A percentile compares a stretch with the other conserved stretches of the same genome.
Evolutionary conservation across 1,139 yeast species (phyloP).

Genomic region (Pneumocystis sp.): DNA sequence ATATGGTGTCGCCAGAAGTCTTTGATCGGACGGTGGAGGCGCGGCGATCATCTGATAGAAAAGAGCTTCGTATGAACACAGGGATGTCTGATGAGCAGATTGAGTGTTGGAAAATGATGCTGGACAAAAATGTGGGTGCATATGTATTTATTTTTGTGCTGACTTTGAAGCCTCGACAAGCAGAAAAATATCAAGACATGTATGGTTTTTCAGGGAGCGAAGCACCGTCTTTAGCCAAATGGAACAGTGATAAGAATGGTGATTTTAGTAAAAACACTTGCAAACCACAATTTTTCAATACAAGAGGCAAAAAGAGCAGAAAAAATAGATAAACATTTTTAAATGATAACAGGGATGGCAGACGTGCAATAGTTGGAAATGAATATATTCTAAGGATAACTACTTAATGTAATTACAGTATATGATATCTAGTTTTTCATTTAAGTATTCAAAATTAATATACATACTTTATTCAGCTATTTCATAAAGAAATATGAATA

Average conservation of each 20-base stretch:
- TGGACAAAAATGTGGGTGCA: constrained; percentile 40
- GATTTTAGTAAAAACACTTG: background rate
- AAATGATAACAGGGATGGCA: background rate
- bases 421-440: background rate
- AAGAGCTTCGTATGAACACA: constrained; percentile 32
- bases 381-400: too few species aligned
- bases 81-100: constrained; percentile 80
- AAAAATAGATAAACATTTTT: background rate
- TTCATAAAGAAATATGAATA: background rate
- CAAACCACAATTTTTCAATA: background rate
- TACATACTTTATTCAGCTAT: background rate
- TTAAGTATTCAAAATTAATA: background rate
- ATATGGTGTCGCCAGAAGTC: constrained; percentile 36
- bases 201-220: background rate
- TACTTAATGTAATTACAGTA: too few species aligned
- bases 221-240: background rate
- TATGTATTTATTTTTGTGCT: constrained; percentile 15
- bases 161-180: background rate
- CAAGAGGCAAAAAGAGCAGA: background rate
- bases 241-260: background rate
- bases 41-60: constrained; percentile 41
- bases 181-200: background rate
- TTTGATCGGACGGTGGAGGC: constrained; percentile 32
- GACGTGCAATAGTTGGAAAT: background rate
- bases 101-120: constrained; percentile 82